Conservation (phyloP, 2,329 filamentous ascomycete species). For the Ophioceras dolichostomum region DNA sequence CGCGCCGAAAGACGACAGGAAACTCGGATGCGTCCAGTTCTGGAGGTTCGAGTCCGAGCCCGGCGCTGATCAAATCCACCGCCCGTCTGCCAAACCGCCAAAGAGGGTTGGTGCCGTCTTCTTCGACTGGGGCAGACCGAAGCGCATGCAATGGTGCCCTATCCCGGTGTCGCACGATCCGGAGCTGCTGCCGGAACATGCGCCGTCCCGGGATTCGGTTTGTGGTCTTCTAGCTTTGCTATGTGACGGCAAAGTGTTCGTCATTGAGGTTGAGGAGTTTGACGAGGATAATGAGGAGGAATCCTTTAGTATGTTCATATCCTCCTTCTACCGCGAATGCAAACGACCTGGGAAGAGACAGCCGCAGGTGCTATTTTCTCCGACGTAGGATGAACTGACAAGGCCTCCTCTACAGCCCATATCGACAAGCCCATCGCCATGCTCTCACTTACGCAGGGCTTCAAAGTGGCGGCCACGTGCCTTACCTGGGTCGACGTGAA, state of each 20-base stretch:
- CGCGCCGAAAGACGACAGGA: constrained; percentile 19
- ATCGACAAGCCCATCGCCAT: constrained; percentile 29
- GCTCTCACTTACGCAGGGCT: too few species aligned
- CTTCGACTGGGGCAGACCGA: constrained; percentile 36
- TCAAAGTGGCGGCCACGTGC: constrained; percentile 36
- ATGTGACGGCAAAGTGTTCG: constrained; percentile 36
- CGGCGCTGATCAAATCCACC: constrained; percentile 17
- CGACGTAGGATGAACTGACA: not conserved
- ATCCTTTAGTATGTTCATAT: not conserved
- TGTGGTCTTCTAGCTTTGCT: constrained; percentile 34
- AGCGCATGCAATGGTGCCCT: constrained; percentile 41
- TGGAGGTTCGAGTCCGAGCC: constrained; percentile 34
- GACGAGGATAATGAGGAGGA: not conserved
- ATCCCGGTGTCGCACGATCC: constrained; percentile 19
- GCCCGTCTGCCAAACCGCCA: constrained; percentile 22
- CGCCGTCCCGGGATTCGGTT: constrained; percentile 10
- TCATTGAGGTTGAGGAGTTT: constrained; percentile 27
- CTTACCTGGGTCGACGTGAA: constrained; percentile 44
- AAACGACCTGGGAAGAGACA: too few species aligned
- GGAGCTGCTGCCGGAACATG: too few species aligned
- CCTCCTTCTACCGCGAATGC: too few species aligned
- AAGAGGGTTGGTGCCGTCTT: constrained; percentile 30
- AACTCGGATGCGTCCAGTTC: constrained; percentile 36
- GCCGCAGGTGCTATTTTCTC: not conserved
- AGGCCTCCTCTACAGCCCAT: constrained; percentile 23